A percentile compares a stretch with the other conserved stretches of the same genome.
Evolutionary conservation across 176 grass and related monocot genomes (phyloP).

Genomic region (Phragmites australis): DNA sequence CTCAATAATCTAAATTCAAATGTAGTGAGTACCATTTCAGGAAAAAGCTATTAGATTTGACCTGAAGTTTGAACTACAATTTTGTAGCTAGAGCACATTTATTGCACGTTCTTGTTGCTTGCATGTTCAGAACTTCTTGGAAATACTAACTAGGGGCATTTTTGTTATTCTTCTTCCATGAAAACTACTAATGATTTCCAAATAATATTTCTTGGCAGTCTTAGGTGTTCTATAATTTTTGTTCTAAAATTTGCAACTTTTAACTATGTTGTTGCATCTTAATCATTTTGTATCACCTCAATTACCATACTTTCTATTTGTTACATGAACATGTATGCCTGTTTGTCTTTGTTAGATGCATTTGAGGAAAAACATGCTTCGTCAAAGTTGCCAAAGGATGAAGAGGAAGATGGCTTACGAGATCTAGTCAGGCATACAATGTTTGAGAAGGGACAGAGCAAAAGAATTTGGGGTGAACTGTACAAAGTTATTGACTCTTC

Average conservation of each 20-base stretch:
- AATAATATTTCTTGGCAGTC: not conserved
- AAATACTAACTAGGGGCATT: not conserved
- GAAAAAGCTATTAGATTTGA: not conserved
- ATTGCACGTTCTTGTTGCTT: not conserved
- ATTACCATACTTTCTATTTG: not conserved
- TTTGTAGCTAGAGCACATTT: not conserved
- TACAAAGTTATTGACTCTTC: slow-evolving; percentile 98
- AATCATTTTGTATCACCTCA: not conserved
- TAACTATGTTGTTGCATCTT: not conserved
- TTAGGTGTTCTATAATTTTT: not conserved
- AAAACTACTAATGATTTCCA: too few species aligned
- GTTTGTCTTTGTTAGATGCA: slow-evolving; percentile 50
- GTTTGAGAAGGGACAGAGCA: slow-evolving; percentile 98
- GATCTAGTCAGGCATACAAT: slow-evolving; percentile 94
- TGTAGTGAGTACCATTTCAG: not conserved
- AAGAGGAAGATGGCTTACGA: slow-evolving; percentile 87
- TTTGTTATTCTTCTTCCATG: not conserved
- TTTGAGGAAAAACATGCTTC: slow-evolving; percentile 75
- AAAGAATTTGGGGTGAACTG: slow-evolving; percentile 97
- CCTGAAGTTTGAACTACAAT: not conserved
- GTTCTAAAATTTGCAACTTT: not conserved
- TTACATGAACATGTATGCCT: not conserved
- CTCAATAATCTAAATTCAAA: not conserved
- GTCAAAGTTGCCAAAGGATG: slow-evolving; percentile 56
- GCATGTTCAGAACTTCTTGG: not conserved